Percentiles rank a stretch among this genome's conserved stretches.
phyloP scores from a whole-genome alignment of 2,329 filamentous ascomycete genomes.

The Aspergillus sp. region DNA sequence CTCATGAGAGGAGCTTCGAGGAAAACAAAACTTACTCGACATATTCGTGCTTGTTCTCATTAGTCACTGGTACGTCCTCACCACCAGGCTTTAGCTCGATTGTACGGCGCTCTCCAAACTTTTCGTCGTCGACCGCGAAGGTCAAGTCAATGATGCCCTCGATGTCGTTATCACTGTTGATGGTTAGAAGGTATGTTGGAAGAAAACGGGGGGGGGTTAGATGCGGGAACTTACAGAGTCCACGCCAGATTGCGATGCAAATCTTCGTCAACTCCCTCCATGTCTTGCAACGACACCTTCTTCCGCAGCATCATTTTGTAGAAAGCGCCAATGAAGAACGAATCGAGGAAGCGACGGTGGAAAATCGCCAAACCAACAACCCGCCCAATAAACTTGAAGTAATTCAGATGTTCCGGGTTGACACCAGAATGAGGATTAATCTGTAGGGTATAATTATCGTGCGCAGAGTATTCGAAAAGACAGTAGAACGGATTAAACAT shows the following conservation, averaged over 20 bases:
- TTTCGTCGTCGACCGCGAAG: constrained; percentile 95
- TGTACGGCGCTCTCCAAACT: constrained; percentile 90
- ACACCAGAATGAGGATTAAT: constrained; percentile 99
- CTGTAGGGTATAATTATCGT: constrained; percentile 99
- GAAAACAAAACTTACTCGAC: constrained; percentile 66
- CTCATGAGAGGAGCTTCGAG: not conserved
- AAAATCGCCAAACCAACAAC: constrained; percentile 97
- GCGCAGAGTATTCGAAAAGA: constrained; percentile 97
- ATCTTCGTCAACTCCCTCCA: constrained; percentile 98
- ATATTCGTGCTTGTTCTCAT: constrained; percentile 99
- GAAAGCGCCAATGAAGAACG: constrained; percentile 97
- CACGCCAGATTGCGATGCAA: constrained; percentile 95
- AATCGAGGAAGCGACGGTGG: constrained; percentile 94
- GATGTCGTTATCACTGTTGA: constrained; percentile 80
- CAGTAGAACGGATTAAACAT: constrained; percentile 99
- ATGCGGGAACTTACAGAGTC: constrained; percentile 65
- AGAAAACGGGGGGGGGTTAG: not conserved
- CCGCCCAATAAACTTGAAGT: constrained; percentile 99
- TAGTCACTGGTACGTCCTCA: constrained; percentile 90
- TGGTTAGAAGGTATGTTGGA: constrained; percentile 19
- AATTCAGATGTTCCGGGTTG: constrained; percentile 98
- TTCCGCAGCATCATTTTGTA: constrained; percentile 99
- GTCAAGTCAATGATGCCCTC: constrained; percentile 92
- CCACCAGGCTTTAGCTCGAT: constrained; percentile 92
- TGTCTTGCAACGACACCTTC: constrained; percentile 85